Evolutionary conservation across 805 yeast species (phyloP), one percentile per base, ranked within the genome.

Genomic region (Ogataea angusta): DNA sequence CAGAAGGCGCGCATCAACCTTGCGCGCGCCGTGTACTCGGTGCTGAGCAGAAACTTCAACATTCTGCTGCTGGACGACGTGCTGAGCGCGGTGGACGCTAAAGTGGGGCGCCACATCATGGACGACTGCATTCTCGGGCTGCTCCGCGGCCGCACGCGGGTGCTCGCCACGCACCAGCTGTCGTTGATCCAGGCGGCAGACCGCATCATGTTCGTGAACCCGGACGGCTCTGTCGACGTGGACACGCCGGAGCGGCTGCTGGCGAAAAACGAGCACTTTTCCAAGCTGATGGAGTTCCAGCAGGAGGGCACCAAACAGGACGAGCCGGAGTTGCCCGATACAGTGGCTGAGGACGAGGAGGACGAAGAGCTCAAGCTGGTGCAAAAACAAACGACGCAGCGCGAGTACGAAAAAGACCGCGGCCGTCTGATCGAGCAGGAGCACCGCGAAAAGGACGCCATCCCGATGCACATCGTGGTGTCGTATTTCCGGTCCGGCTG

Each of bases 91-190:
- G 89, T 82, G 14, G 89, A 82, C 63, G 78, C 85, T 2, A 81
- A 81, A 54, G 89, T 82, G 36, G 78, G 82, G 32, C 72, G 67
- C 45, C 72, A 70, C 38, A 73, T 79, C 38, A 70, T 76, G 47
- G 66, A 73, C 32, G 69, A 76, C 29, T 87, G 95, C 62, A 60
- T 87, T 31, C 48, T 73, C 45, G 89, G 85, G 0, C 45, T 78
- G 19, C 57, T 88, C 44, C 63, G 65, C 29, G 60, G 63, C 14
- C 77, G 73, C 52, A 88, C 96, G 0, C 71, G 93, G 52, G 53
- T 88, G 9, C 68, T 87, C 53, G 95, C 95, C 2, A 88, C 96
- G 0, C 96, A 87, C 60, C 95, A 88, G 58, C 66, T 88, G 36
- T 76, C 87, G 5, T 67, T 87, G 45, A 74, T 87, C 46, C 76